These are phyloP conservation scores for Candolleomyces eurysporus DNA, from an alignment of 768 basidiomycete species.

Conservation along the genomic window DNA sequence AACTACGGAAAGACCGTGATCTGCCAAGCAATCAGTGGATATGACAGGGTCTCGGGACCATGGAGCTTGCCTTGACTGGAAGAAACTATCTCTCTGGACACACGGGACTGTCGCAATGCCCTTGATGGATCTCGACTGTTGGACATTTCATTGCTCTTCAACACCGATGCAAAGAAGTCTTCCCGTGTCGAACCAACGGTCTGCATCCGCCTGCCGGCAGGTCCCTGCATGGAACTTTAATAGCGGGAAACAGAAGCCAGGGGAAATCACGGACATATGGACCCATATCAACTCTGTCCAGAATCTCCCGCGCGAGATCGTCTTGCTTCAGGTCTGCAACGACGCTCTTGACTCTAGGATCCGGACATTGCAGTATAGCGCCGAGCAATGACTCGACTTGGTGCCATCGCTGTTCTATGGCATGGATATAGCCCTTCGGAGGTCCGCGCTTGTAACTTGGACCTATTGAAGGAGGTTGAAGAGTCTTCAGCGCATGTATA, in stretches of 20 bases:
- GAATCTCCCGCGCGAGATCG: slow-evolving; percentile 73
- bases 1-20: slow-evolving; percentile 55
- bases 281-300: slow-evolving; percentile 72
- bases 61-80: slow-evolving; percentile 51
- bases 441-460: slow-evolving; percentile 83
- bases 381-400: slow-evolving; percentile 90
- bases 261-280: slow-evolving; percentile 59
- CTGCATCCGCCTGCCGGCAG: slow-evolving; percentile 62
- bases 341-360: slow-evolving; percentile 60
- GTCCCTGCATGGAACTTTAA: slow-evolving; percentile 45
- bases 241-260: slow-evolving; percentile 5
- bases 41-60: not conserved
- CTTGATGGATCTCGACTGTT: slow-evolving; percentile 53
- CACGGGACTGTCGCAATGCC: slow-evolving; percentile 68
- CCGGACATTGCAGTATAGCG: slow-evolving; percentile 70
- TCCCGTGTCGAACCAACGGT: slow-evolving; percentile 67
- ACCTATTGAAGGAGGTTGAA: slow-evolving; percentile 34
- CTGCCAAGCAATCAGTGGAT: slow-evolving; percentile 29
- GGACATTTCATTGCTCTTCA: slow-evolving; percentile 52
- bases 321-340: slow-evolving; percentile 67
- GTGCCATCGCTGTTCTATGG: slow-evolving; percentile 89
- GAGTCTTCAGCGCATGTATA: not conserved
- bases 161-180: slow-evolving; percentile 74
- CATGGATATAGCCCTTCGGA: slow-evolving; percentile 90
- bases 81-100: slow-evolving; percentile 79